Evolutionary conservation across 2,329 filamentous ascomycete species (phyloP).

Genomic region (Pseudogymnoascus sp.): DNA sequence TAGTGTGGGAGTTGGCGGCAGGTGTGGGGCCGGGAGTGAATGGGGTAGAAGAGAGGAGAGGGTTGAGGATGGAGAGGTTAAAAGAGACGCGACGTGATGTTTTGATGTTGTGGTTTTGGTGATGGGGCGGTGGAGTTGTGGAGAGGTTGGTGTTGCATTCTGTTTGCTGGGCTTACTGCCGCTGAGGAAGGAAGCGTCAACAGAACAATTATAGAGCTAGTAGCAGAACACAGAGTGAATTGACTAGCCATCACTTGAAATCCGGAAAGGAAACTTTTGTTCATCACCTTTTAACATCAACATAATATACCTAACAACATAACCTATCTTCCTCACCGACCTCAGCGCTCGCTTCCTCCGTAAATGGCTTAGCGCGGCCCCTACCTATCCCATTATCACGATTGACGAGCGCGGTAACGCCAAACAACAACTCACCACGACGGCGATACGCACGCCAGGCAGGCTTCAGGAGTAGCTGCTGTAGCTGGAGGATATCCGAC

Average conservation of each 20-base stretch:
- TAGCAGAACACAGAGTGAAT: neutral
- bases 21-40: neutral
- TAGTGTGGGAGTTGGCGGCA: neutral
- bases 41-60: neutral
- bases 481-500: neutral
- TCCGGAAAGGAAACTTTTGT: neutral
- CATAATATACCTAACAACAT: neutral
- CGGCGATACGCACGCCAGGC: slow-evolving; percentile 1
- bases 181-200: slow-evolving; percentile 2
- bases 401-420: slow-evolving; percentile 4
- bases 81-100: slow-evolving; percentile 3
- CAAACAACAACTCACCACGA: neutral
- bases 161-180: neutral
- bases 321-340: neutral
- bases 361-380: slow-evolving; percentile 7
- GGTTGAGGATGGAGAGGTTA: neutral
- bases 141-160: slow-evolving; percentile 6
- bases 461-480: slow-evolving; percentile 2
- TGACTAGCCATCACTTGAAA: neutral
- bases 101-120: slow-evolving; percentile 6
- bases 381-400: slow-evolving; percentile 7
- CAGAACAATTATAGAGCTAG: neutral
- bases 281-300: neutral
- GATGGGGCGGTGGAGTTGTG: neutral
- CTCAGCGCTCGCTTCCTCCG: neutral